Evolutionary conservation across 805 yeast genomes (phyloP), one percentile per base, ranked within the genome.

Genomic region (Candida sithepensis): DNA sequence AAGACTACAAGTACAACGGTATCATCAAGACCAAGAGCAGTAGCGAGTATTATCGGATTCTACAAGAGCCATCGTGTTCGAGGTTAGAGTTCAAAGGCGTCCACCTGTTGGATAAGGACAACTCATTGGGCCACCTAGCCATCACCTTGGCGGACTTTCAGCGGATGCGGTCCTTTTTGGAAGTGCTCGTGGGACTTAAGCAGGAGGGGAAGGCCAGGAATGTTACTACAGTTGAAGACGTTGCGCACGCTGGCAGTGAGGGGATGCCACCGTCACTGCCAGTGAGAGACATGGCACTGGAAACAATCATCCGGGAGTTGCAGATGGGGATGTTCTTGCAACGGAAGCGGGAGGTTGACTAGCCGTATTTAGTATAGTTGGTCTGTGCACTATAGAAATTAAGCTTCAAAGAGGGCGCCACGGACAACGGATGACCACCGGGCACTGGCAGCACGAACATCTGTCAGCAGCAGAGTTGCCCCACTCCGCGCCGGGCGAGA

Each of bases 281-380:
- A n/a, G n/a, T n/a, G n/a, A n/a, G n/a, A n/a, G 46, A 30, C 55
- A 47, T 4, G 37, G 70, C 70, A 66, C 19, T 51, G 41, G 2
- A 18, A 3, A 53, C 48, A 37, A 42, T 56, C 30, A 48, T 53
- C 16, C 55, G 73, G 37, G 87, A 83, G 58, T 56, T 79, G 2
- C 82, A 79, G 45, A 62, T 84, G 43, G 80, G 80, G 20, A 57
- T 82, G 42, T 67, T 73, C 32, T 60, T 82, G 33, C 64, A 69
- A 44, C 69, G 69, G 45, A 82, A 82, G 56, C 74, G 83, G 2
- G 89, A 83, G 60, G 78, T 84, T 79, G 50, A 51, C 12, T n/a
- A n/a, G n/a, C n/a, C n/a, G n/a, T n/a, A n/a, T n/a, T n/a, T n/a
- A n/a, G n/a, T n/a, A n/a, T n/a, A n/a, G n/a, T n/a, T n/a, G n/a